These are phyloP conservation scores for Candida germanica DNA, from an alignment of 805 yeast species.

Conservation along the genomic window DNA sequence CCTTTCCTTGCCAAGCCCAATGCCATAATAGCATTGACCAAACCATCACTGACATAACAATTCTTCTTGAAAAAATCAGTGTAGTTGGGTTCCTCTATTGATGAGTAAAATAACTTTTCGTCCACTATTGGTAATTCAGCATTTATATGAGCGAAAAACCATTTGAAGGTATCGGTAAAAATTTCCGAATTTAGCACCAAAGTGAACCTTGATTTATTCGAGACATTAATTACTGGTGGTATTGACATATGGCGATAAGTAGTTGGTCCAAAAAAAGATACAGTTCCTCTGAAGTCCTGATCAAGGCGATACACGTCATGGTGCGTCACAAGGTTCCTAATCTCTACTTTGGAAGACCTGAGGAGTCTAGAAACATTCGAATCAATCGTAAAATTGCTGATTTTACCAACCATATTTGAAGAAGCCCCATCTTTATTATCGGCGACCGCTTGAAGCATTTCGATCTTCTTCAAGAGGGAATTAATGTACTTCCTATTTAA, in stretches of 20 bases:
- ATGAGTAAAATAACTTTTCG: background rate
- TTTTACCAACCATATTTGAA: background rate
- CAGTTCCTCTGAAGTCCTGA: background rate
- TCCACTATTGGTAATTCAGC: background rate
- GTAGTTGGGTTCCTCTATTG: background rate
- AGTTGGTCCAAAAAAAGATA: slow-evolving; percentile 1
- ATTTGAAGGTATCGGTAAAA: background rate
- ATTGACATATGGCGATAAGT: background rate
- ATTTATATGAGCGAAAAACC: slow-evolving; percentile 1
- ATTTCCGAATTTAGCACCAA: background rate
- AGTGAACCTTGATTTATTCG: background rate
- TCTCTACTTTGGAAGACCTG: background rate
- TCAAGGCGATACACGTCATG: background rate
- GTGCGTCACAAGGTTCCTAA: slow-evolving; percentile 1
- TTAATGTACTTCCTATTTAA: background rate
- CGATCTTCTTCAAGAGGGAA: background rate
- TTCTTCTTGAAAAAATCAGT: background rate
- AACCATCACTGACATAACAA: background rate
- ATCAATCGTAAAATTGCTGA: background rate
- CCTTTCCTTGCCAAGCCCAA: background rate
- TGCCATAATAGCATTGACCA: slow-evolving; percentile 1
- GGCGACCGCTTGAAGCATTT: background rate
- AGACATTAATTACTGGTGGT: background rate
- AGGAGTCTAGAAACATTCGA: background rate
- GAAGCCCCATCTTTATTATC: background rate